phyloP scores from a whole-genome alignment of 352 stramenopile genomes.

The Plasmopara halstedii region DNA sequence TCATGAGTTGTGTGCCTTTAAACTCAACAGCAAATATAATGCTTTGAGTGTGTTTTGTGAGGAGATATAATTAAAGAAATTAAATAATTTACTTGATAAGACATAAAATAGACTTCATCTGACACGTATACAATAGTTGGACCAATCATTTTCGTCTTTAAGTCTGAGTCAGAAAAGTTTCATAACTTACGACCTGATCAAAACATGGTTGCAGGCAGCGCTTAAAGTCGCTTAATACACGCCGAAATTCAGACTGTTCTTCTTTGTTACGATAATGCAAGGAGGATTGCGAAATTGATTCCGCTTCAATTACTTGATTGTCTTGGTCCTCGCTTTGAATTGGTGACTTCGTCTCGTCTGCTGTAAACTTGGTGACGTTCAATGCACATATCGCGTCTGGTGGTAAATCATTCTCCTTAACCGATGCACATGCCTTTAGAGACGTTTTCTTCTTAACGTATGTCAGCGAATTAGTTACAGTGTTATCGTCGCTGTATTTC shows the following conservation, averaged over 20 bases:
- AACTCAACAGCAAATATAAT: no score
- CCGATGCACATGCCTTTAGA: background rate
- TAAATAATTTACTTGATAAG: no score
- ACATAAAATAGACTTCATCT: background rate
- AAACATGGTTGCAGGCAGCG: conserved; percentile 25
- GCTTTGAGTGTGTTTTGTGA: no score
- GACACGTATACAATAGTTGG: conserved; percentile 4
- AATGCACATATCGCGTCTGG: conserved; percentile 4
- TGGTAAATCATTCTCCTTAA: background rate
- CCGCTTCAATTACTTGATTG: background rate
- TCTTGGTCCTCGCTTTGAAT: conserved; percentile 3
- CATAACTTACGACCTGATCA: background rate
- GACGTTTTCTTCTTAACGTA: background rate
- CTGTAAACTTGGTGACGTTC: conserved; percentile 3
- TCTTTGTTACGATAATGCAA: conserved; percentile 5
- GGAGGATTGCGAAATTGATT: background rate
- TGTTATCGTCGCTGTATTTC: background rate
- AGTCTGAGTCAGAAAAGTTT: conserved; percentile 9
- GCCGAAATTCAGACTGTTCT: conserved; percentile 37
- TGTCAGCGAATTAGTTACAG: background rate
- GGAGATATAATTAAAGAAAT: no score
- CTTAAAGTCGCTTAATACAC: conserved; percentile 39
- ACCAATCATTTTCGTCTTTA: conserved; percentile 24
- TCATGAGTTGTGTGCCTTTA: no score
- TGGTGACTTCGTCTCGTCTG: conserved; percentile 3